Base-by-base conservation (phyloP, 768 basidiomycete species). In the Suillus paluster region DNA sequence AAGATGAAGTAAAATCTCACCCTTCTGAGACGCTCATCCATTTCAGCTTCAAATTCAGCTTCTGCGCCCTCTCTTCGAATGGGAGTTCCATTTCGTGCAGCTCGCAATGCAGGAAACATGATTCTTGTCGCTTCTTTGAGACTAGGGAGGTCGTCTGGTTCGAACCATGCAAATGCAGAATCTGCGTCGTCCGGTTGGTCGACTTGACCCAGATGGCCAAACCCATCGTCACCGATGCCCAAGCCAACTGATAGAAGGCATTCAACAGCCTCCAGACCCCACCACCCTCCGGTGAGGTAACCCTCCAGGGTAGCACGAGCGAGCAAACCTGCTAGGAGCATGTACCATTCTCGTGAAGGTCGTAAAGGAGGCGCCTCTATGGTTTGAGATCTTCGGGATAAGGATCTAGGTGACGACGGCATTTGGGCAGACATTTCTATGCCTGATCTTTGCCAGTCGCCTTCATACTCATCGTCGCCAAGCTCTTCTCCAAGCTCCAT, bases 221-320 rank as follows among this genome's bases (percentile, higher is more conserved):
- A 44, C 36, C 45, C 38, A 34, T 70, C 63, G 3, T 73, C 70
- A 33, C 72, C 72, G 23, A 83, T 74, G 9, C 86, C 85, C 48
- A 90, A 74, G 1, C 93, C 94, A 25, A 94, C 83, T 2, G 88
- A 86, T 53, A 95, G 75, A 59, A 95, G 74, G 62, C 89, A 85
- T 67, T 92, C 88, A 11, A 87, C 82, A 6, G 88, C 86, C 42
- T 86, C 83, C 1, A 84, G 76, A 1, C 94, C 92, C 33, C 81
- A 83, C 94, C 94, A 96, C 0, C 90, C 89, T 11, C 86, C 89
- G 2, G 86, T 87, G 49, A 95, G 80, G 70, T 95, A 95, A 0
- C 94, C 94, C 69, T 96, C 92, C 57, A 95, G 75, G 21, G 87
- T 90, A 0, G 92, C 92, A n/a, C 93, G 84, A 6, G 92, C 92